A percentile compares a stretch with the other conserved stretches of the same genome.
These are phyloP conservation scores for Phytophthora rubi DNA, from an alignment of 352 stramenopile genomes.

Conservation along the genomic window DNA sequence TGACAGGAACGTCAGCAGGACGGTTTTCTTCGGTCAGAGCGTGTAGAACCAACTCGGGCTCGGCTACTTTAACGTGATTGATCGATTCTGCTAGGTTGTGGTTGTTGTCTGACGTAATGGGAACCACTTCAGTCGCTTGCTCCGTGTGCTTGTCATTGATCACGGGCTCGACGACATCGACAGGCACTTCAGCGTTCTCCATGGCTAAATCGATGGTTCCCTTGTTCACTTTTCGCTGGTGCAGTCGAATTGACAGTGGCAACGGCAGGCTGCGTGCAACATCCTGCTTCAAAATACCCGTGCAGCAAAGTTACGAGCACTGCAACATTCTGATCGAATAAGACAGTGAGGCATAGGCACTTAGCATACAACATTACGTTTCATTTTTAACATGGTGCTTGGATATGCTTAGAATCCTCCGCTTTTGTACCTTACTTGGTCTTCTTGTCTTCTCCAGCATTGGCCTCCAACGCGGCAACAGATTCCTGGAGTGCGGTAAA, in stretches of 20 bases:
- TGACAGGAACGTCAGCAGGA: conserved; percentile 5
- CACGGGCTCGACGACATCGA: conserved; percentile 17
- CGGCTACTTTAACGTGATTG: conserved; percentile 1
- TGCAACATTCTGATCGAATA: conserved; percentile 2
- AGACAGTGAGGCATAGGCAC: conserved; percentile 9
- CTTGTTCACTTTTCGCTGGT: conserved; percentile 10
- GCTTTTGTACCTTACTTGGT: conserved; percentile 25
- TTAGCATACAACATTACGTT: conserved; percentile 31
- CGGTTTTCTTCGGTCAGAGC: conserved; percentile 16
- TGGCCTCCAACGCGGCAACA: conserved; percentile 38
- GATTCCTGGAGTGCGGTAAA: conserved; percentile 58
- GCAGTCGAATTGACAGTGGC: conserved; percentile 21
- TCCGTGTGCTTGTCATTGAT: conserved; percentile 12
- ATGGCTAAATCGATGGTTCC: conserved; percentile 1
- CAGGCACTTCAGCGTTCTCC: conserved; percentile 22
- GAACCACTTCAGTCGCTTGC: conserved; percentile 4
- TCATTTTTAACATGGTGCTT: conserved; percentile 23
- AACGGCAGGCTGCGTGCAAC: neutral
- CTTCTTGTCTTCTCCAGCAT: conserved; percentile 37
- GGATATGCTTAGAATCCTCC: conserved; percentile 1
- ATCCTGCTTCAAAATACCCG: conserved; percentile 7
- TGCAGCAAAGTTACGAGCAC: neutral
- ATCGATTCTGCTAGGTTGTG: neutral
- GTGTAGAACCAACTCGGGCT: conserved; percentile 7
- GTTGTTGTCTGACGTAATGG: conserved; percentile 13